Evolutionary conservation across 805 yeast species (phyloP).

Genomic region (Peterozyma toletana): DNA sequence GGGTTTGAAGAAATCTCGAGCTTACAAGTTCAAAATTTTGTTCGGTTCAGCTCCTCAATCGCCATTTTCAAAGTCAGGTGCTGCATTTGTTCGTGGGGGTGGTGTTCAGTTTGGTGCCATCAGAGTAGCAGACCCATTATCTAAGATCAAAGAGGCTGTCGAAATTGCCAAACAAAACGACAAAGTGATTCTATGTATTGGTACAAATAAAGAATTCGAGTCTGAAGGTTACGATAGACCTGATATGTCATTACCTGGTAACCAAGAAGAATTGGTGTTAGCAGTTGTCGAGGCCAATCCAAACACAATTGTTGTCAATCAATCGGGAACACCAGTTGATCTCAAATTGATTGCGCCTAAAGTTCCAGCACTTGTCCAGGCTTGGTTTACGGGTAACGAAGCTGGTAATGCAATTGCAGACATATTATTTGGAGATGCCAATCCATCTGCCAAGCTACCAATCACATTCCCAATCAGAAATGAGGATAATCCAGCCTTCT

Average conservation of each 20-base stretch:
- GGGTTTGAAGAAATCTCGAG: constrained; percentile 35
- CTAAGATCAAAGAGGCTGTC: constrained; percentile 33
- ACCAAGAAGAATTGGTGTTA: constrained; percentile 34
- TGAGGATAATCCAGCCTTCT: constrained; percentile 49
- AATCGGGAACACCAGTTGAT: constrained; percentile 54
- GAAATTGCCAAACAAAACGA: constrained; percentile 42
- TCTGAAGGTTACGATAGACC: constrained; percentile 51
- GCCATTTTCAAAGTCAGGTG: constrained; percentile 11
- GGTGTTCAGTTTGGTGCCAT: constrained; percentile 24
- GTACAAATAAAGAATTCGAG: constrained; percentile 50
- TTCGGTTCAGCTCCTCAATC: constrained; percentile 32
- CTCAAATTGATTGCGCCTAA: constrained; percentile 39
- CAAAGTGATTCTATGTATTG: constrained; percentile 44
- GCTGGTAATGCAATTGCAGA: constrained; percentile 53
- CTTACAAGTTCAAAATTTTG: constrained; percentile 28
- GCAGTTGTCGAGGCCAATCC: constrained; percentile 38
- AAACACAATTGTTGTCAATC: constrained; percentile 45
- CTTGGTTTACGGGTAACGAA: constrained; percentile 53
- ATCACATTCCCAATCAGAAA: constrained; percentile 43
- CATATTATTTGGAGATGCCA: constrained; percentile 48
- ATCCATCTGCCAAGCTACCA: constrained; percentile 53
- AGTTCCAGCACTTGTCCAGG: constrained; percentile 38
- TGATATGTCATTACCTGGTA: constrained; percentile 41
- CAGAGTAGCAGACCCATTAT: constrained; percentile 18
- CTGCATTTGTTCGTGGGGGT: constrained; percentile 22